Base-by-base conservation (phyloP, 2,329 filamentous ascomycete genomes). In the Amphichorda felina region DNA sequence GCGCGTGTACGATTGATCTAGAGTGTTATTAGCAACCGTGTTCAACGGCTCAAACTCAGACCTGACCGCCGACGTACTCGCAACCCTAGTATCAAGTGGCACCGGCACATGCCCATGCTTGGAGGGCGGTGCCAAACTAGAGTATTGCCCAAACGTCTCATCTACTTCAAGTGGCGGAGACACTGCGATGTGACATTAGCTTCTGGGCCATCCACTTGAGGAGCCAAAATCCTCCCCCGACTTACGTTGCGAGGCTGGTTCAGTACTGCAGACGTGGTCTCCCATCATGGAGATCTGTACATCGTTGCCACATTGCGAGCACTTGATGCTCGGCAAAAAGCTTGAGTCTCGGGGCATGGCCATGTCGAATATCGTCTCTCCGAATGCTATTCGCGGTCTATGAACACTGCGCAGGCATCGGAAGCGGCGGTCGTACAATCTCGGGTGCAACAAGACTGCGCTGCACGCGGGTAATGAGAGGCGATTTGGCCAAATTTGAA, bases 251-350 rank as follows among this genome's bases (percentile, higher is more conserved):
- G 62, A 60, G 58, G 64, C 51, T 40, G 60, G 51, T 18, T 27
- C 28, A 24, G 56, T 61, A 31, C 56, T 56, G 56, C 87, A 94
- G 41, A 84, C 55, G 63, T 94, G 87, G 42, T 93, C 85, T 41
- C 84, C 85, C 79, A 94, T 82, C 55, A 79, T 66, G 28, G 82
- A 80, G 46, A 94, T 91, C 51, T 88, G 80, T 40, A 94, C 83
- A 49, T 88, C 75, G 28, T 64, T 58, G 28, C 76, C 74, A 54
- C 86, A 94, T 61, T 70, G 77, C 36, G 86, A 93, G 60, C 86
- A 94, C 68, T 89, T 94, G 60, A 94, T 83, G 17, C 78, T 78
- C 50, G 86, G 84, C 64, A 91, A 66, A 44, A 88, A 75, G 56
- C 72, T 70, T 55, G 75, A 80, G 55, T 76, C 70, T 51, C 77